Evolutionary conservation across 108 stramenopile species (phyloP), one percentile per base, ranked within the genome.

Genomic region (Cafeteria roenbergensis): DNA sequence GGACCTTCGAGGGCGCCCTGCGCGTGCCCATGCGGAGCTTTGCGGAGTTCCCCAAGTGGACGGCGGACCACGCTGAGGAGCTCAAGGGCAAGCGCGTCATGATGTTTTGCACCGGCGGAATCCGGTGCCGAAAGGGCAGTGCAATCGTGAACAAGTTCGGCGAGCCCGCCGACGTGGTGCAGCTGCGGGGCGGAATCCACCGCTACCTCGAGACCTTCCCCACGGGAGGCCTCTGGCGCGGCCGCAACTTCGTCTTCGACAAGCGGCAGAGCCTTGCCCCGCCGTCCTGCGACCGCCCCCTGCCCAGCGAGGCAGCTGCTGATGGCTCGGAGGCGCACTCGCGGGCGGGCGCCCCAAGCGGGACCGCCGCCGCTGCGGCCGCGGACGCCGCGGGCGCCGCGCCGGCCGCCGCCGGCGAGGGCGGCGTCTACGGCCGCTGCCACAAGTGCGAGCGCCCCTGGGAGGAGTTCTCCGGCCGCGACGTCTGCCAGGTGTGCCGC

Each of bases 191-290:
- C 6, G 94, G 94, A 1, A 95, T 95, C 37, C 89, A 91, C 70
- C 78, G 90, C 3, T 95, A 95, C 77, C 71, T 92, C 65, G 88
- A 95, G 69, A 70, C 71, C 48, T 95, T 76, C 68, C 88, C 86
- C 17, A 75, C 75, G 38, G 58, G 72, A 54, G 90, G 92, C 6
- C 82, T 81, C 72, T 93, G 89, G 71, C 76, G 77, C 57, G 94
- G 94, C 14, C 84, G 85, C 61, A 87, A 90, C 65, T 92, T 93
- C 78, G 89, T 90, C 3, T 95, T 93, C 65, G 94, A 95, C 56
- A 6, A 17, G 42, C 6, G 42, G 42, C 12, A 12, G 6, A 17
- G 12, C 42, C 42, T 48, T 17, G 42, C 12, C 12, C n/a, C n/a
- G n/a, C n/a, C n/a, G n/a, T n/a, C n/a, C n/a, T n/a, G n/a, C n/a